Percentiles rank a stretch among this genome's conserved stretches.
Evolutionary conservation across 495 filamentous ascomycete species (phyloP).

Genomic region (Evansstolkia leycettana): DNA sequence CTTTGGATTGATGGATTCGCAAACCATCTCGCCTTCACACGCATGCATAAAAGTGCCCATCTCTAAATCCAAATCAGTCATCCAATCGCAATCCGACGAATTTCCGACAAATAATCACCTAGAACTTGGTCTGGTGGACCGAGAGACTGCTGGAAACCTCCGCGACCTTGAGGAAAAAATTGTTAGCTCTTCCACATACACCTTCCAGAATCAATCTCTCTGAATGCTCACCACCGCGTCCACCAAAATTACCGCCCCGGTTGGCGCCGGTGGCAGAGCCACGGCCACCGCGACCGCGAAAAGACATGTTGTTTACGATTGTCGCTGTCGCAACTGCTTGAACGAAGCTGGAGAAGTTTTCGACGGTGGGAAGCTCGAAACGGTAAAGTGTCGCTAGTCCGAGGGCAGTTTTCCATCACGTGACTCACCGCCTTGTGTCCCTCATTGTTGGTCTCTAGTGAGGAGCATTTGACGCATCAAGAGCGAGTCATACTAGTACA

Average conservation of each 20-base stretch:
- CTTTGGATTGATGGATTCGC: slow-evolving; percentile 85
- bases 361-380: slow-evolving; percentile 35
- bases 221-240: slow-evolving; percentile 25
- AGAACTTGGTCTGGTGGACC: slow-evolving; percentile 56
- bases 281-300: slow-evolving; percentile 33
- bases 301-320: slow-evolving; percentile 34
- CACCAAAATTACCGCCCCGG: slow-evolving; percentile 36
- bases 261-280: slow-evolving; percentile 34
- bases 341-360: slow-evolving; percentile 33
- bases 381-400: slow-evolving; percentile 37
- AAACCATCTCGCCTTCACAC: slow-evolving; percentile 93
- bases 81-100: not conserved
- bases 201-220: slow-evolving; percentile 1
- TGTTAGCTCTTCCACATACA: slow-evolving; percentile 16
- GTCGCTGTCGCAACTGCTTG: slow-evolving; percentile 6
- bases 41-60: slow-evolving; percentile 90
- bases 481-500: no score
- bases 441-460: slow-evolving; percentile 11
- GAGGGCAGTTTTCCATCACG: slow-evolving; percentile 28
- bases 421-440: slow-evolving; percentile 30
- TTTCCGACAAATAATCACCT: slow-evolving; percentile 29
- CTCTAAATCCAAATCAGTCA: slow-evolving; percentile 38
- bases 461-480: slow-evolving; percentile 1
- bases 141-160: slow-evolving; percentile 50
- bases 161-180: slow-evolving; percentile 41